Base-by-base conservation (phyloP, 2,329 filamentous ascomycete genomes). In the Colletotrichum chrysophilum region DNA sequence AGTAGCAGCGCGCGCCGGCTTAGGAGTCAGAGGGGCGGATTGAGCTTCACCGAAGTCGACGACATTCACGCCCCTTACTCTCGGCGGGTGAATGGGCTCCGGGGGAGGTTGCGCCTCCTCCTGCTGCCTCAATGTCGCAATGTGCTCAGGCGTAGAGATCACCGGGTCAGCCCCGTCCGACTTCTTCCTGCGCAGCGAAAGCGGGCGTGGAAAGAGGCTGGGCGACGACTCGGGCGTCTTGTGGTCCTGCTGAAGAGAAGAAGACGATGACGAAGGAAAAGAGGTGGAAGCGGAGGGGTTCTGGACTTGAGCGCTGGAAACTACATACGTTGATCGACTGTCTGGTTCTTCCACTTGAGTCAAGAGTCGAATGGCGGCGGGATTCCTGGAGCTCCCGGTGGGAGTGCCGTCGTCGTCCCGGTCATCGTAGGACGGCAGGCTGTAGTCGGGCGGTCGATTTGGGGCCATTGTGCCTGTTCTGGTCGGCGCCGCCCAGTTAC, bases 321-420 rank as follows among this genome's bases (percentile, higher is more conserved):
- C 78, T 85, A 93, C 91, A 86, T 93, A 93, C 91, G 55, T 36
- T 61, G 89, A 86, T 81, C 86, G 84, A 71, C 77, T 87, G 84
- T 85, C 85, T 36, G 88, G 84, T 62, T 92, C 91, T 80, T 93
- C 91, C 82, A 91, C 87, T 8, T 91, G 92, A 68, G 91, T 93
- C 84, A 93, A 85, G 79, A 93, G 85, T 79, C 92, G 88, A 70
- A 93, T 88, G 76, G 88, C 89, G 38, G 91, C 88, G 60, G 87
- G 83, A 80, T 89, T 89, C 74, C 80, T 80, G 48, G 82, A 79
- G 71, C 87, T 84, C 75, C 86, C 85, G 52, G 85, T 85, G 21
- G 87, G 86, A 32, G 86, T 88, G 77, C 43, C 43, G 43, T 87
- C 85, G 78, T 89, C 85, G 78, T 87, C 83, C 30, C 91, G 89